Percentiles rank a stretch among this genome's conserved stretches.
Conservation (phyloP, 768 basidiomycete genomes). For the Tulasnella sp. region DNA sequence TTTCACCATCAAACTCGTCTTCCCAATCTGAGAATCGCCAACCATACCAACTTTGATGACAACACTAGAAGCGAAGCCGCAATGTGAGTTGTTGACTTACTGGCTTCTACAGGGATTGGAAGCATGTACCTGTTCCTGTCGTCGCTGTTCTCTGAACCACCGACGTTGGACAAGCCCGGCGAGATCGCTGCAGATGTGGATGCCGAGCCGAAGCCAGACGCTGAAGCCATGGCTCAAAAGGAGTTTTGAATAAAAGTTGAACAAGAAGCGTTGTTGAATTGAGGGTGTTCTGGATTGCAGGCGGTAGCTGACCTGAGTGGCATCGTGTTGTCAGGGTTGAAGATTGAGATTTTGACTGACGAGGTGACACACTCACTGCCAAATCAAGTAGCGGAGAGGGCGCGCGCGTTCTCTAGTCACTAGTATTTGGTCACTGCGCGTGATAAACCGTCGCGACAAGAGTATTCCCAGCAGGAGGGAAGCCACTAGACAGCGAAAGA, state of each 20-base stretch:
- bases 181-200: slow-evolving; percentile 9
- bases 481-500: too few relatives aligned
- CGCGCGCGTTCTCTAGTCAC: too few relatives aligned
- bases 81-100: too few relatives aligned
- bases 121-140: slow-evolving; percentile 17
- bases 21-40: slow-evolving; percentile 97
- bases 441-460: too few relatives aligned
- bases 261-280: neutral
- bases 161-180: neutral
- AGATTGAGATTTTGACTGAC: too few relatives aligned
- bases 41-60: slow-evolving; percentile 99
- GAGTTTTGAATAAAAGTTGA: neutral
- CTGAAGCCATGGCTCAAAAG: neutral
- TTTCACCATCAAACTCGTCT: slow-evolving; percentile 99
- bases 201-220: slow-evolving; percentile 9
- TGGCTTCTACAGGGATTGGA: neutral
- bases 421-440: too few relatives aligned
- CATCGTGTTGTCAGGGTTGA: too few relatives aligned
- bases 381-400: too few relatives aligned
- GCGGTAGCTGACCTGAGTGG: too few relatives aligned
- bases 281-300: neutral
- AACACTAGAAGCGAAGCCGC: slow-evolving; percentile 40
- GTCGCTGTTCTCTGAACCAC: slow-evolving; percentile 7
- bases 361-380: too few relatives aligned
- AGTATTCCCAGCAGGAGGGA: too few relatives aligned